These are phyloP conservation scores for Torulaspora microellipsoides DNA, from an alignment of 805 yeast species.

Conservation along the genomic window DNA sequence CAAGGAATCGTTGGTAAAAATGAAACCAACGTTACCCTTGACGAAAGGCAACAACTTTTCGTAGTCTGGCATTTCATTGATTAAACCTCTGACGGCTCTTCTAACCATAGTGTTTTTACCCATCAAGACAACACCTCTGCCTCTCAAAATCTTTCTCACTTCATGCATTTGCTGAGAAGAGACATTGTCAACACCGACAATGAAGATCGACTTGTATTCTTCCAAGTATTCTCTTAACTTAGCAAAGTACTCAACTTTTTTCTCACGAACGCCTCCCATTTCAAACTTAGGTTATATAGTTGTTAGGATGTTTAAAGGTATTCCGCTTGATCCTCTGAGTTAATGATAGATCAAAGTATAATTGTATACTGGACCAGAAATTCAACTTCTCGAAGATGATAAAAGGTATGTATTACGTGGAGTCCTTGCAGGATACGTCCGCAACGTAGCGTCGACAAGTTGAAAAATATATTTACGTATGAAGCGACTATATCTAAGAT, in stretches of 20 bases:
- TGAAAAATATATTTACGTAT: too few species aligned
- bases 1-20: conserved; percentile 96
- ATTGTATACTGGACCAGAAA: too few species aligned
- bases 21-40: conserved; percentile 99
- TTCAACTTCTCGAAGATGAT: too few species aligned
- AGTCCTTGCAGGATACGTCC: too few species aligned
- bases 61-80: conserved; percentile 88
- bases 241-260: conserved; percentile 91
- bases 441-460: too few species aligned
- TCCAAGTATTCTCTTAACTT: conserved; percentile 93
- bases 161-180: conserved; percentile 99
- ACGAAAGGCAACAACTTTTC: conserved; percentile 93
- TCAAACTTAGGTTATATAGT: conserved; percentile 56
- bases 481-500: too few species aligned
- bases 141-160: conserved; percentile 95
- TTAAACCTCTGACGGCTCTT: conserved; percentile 97
- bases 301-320: conserved; percentile 82
- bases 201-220: conserved; percentile 96
- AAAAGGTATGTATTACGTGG: too few species aligned
- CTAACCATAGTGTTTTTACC: conserved; percentile 99
- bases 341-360: too few species aligned
- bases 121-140: conserved; percentile 93
- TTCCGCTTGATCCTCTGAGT: conserved; percentile 3
- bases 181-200: conserved; percentile 99
- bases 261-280: conserved; percentile 99